Percentiles rank a stretch among this genome's conserved stretches.
Conservation (phyloP, 352 stramenopile genomes). For the Saprolegnia diclina region DNA sequence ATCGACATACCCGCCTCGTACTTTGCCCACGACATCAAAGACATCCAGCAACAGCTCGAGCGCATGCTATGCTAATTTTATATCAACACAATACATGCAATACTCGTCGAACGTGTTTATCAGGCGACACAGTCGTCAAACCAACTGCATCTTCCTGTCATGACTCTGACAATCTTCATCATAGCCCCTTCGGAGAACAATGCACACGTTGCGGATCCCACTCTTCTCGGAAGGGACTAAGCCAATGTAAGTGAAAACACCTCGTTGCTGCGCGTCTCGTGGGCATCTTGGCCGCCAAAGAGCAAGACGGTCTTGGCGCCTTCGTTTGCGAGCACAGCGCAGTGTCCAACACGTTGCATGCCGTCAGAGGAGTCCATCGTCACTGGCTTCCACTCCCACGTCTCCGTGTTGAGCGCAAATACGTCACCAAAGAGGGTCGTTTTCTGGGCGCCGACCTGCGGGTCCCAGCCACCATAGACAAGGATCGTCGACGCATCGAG, state of each 20-base stretch:
- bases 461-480: constrained; percentile 92
- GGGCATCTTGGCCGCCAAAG: constrained; percentile 81
- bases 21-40: too few species aligned
- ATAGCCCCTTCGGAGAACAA: too few species aligned
- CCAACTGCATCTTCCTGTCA: too few species aligned
- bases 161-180: too few species aligned
- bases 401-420: constrained; percentile 88
- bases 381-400: constrained; percentile 85
- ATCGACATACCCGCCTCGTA: too few species aligned
- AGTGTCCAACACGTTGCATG: constrained; percentile 75
- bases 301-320: constrained; percentile 64
- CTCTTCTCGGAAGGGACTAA: too few species aligned
- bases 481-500: constrained; percentile 83
- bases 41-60: too few species aligned
- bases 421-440: constrained; percentile 82
- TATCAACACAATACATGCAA: too few species aligned
- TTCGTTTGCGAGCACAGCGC: constrained; percentile 51
- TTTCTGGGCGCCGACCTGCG: constrained; percentile 54
- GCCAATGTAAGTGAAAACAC: constrained; percentile 62
- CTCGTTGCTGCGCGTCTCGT: constrained; percentile 73
- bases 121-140: too few species aligned
- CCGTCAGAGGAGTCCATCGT: constrained; percentile 34
- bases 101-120: too few species aligned
- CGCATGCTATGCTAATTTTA: too few species aligned
- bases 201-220: too few species aligned